Evolutionary conservation across 768 basidiomycete genomes (phyloP).

Genomic region (Antrodiella citrinella): DNA sequence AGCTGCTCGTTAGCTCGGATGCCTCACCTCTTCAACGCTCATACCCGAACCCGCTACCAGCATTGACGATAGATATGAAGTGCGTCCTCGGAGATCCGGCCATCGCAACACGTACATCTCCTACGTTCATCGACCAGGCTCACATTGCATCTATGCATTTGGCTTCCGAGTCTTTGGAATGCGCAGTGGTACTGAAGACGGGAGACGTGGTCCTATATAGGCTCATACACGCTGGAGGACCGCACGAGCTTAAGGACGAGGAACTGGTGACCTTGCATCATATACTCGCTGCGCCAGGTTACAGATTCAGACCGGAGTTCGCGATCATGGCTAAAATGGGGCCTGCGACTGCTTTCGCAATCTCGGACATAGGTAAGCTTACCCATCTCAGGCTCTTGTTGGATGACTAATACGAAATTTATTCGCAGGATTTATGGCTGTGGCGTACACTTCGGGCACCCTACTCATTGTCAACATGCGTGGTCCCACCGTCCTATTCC

Average conservation of each 20-base stretch:
- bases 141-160: conserved; percentile 40
- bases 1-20: conserved; percentile 42
- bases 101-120: conserved; percentile 23
- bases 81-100: conserved; percentile 38
- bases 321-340: conserved; percentile 44
- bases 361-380: conserved; percentile 80
- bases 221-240: conserved; percentile 16
- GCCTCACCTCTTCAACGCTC: conserved; percentile 46
- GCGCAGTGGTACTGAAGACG: conserved; percentile 41
- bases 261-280: conserved; percentile 50
- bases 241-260: conserved; percentile 28
- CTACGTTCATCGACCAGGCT: conserved; percentile 20
- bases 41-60: conserved; percentile 58
- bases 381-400: no score
- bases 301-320: conserved; percentile 53
- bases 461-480: conserved; percentile 68
- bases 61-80: conserved; percentile 53
- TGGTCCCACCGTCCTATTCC: conserved; percentile 59
- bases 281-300: conserved; percentile 28
- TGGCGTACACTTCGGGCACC: conserved; percentile 53
- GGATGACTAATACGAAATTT: no score
- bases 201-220: conserved; percentile 53
- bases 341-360: conserved; percentile 43
- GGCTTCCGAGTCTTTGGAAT: conserved; percentile 50
- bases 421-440: conserved; percentile 63